These are phyloP conservation scores for Pseudomassariella vexata DNA, from an alignment of 2,329 filamentous ascomycete species.

Conservation along the genomic window DNA sequence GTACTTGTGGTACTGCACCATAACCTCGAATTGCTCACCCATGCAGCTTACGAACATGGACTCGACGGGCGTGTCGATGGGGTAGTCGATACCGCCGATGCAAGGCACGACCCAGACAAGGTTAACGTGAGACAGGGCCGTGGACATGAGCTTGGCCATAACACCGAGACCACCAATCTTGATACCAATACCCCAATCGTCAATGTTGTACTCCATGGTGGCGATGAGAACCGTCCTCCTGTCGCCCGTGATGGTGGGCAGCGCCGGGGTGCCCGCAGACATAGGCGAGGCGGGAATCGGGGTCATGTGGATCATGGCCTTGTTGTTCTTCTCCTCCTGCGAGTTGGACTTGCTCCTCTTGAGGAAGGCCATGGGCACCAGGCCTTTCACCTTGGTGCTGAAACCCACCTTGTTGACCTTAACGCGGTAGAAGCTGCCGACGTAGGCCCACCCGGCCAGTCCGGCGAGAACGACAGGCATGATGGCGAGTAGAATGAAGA, in stretches of 20 bases:
- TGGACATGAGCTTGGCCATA: slow-evolving; percentile 67
- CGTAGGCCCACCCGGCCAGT: slow-evolving; percentile 48
- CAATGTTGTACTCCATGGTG: slow-evolving; percentile 68
- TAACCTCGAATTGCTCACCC: slow-evolving; percentile 53
- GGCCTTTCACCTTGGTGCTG: slow-evolving; percentile 14
- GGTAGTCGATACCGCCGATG: slow-evolving; percentile 60
- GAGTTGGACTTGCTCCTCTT: background rate
- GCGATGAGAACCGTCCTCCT: slow-evolving; percentile 58
- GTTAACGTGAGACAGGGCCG: slow-evolving; percentile 58
- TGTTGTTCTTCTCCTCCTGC: background rate
- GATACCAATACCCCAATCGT: slow-evolving; percentile 65
- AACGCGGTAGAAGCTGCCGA: slow-evolving; percentile 43
- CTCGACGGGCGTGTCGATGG: slow-evolving; percentile 50
- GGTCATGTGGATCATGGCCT: slow-evolving; percentile 10
- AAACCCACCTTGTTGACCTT: slow-evolving; percentile 57
- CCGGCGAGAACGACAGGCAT: slow-evolving; percentile 44
- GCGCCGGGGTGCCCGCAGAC: too few relatives aligned
- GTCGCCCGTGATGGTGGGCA: too few relatives aligned
- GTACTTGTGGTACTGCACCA: slow-evolving; percentile 57
- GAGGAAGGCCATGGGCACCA: too few relatives aligned
- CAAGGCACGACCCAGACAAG: slow-evolving; percentile 59
- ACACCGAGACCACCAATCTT: slow-evolving; percentile 67
- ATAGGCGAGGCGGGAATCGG: too few relatives aligned
- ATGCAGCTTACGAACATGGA: slow-evolving; percentile 59
- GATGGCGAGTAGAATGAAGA: slow-evolving; percentile 47